Conservation (phyloP, 129 eudicot species). For the Calendula officinalis region DNA sequence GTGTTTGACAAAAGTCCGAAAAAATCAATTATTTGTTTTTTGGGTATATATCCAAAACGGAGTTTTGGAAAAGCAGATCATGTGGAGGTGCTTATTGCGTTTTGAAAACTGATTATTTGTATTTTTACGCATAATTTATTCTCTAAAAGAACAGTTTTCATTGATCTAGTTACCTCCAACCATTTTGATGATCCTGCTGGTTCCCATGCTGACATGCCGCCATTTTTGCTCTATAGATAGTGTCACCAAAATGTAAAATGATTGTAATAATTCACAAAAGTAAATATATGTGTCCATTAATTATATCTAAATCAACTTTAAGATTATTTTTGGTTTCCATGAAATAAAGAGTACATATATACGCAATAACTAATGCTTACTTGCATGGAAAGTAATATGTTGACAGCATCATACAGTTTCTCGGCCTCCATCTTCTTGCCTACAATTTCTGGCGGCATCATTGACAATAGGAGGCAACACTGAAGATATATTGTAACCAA, state of each 20-base stretch:
- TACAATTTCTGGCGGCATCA: conserved; percentile 73
- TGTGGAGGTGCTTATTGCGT: no score
- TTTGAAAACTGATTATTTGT: no score
- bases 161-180: conserved; percentile 58
- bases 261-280: neutral
- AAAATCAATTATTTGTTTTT: no score
- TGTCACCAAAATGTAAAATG: neutral
- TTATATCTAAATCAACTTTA: no score
- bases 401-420: conserved; percentile 59
- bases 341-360: no score
- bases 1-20: no score
- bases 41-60: no score
- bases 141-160: no score
- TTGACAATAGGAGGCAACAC: conserved; percentile 74
- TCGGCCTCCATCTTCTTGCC: conserved; percentile 56
- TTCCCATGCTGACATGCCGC: conserved; percentile 94
- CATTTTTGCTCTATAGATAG: conserved; percentile 76
- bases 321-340: no score
- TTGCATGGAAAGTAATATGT: conserved; percentile 70
- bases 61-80: no score
- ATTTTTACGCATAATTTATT: no score
- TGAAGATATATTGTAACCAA: conserved; percentile 5
- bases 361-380: conserved; percentile 26
- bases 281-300: neutral
- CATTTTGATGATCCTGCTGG: conserved; percentile 73